phyloP scores from a whole-genome alignment of 2,329 filamentous ascomycete species.

The Scortechinia acanthostroma region DNA sequence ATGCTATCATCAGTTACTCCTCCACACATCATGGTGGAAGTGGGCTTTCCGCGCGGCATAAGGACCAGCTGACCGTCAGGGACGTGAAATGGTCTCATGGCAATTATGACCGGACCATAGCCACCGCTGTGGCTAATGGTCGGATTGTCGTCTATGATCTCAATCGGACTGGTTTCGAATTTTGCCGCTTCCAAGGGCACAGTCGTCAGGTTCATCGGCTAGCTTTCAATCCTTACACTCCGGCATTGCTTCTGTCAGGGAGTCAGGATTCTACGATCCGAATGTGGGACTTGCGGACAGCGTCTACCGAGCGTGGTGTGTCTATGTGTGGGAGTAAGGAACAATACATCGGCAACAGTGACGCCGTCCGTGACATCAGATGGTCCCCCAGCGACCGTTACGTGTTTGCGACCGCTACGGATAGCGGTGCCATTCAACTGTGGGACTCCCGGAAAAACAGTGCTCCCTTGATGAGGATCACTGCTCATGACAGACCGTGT shows the following conservation, averaged over 20 bases:
- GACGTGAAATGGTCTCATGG: constrained; percentile 65
- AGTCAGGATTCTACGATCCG: constrained; percentile 59
- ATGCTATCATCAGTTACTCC: constrained; percentile 48
- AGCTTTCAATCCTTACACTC: constrained; percentile 56
- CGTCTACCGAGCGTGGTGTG: constrained; percentile 33
- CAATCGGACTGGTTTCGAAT: constrained; percentile 49
- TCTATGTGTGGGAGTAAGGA: constrained; percentile 44
- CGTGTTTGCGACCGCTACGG: constrained; percentile 57
- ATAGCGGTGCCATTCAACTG: constrained; percentile 53
- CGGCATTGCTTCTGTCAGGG: constrained; percentile 51
- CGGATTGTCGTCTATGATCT: constrained; percentile 61
- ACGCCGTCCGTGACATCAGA: constrained; percentile 54
- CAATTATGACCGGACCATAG: constrained; percentile 48
- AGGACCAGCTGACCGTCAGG: constrained; percentile 52
- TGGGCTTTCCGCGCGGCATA: constrained; percentile 34
- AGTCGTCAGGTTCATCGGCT: constrained; percentile 58
- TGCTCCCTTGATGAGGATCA: constrained; percentile 48
- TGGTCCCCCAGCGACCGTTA: constrained; percentile 58
- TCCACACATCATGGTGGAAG: constrained; percentile 36
- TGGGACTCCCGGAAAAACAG: constrained; percentile 55
- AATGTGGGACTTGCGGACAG: constrained; percentile 55
- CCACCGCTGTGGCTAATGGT: constrained; percentile 57
- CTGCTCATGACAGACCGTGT: constrained; percentile 52
- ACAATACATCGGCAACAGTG: constrained; percentile 45
- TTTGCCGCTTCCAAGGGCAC: constrained; percentile 56